Evolutionary conservation across 1,284 basidiomycete species (phyloP).

Genomic region (Microbotryum violaceum): DNA sequence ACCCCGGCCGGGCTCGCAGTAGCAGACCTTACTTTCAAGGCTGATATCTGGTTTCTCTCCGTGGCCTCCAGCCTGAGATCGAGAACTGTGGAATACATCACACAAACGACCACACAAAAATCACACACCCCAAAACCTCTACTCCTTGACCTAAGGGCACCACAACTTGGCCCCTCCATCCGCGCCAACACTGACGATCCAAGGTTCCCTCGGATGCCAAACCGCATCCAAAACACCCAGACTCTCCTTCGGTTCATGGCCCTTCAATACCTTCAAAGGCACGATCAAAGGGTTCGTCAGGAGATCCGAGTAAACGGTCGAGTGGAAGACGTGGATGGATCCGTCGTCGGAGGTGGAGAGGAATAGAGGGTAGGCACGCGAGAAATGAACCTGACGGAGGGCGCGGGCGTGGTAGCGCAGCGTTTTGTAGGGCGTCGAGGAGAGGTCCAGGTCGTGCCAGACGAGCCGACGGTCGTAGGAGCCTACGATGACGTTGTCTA

Average conservation of each 20-base stretch:
- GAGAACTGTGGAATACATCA: too few species aligned
- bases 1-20: too few species aligned
- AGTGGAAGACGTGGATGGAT: slow-evolving; percentile 93
- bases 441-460: slow-evolving; percentile 98
- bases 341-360: slow-evolving; percentile 95
- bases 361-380: slow-evolving; percentile 90
- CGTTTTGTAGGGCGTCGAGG: slow-evolving; percentile 92
- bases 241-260: slow-evolving; percentile 73
- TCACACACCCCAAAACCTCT: too few species aligned
- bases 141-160: slow-evolving; percentile 39
- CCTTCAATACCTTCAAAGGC: slow-evolving; percentile 83
- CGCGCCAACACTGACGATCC: slow-evolving; percentile 86
- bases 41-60: too few species aligned
- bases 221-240: slow-evolving; percentile 83
- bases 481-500: slow-evolving; percentile 89
- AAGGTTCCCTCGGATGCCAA: slow-evolving; percentile 86
- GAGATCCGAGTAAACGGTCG: slow-evolving; percentile 84
- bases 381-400: slow-evolving; percentile 83
- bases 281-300: slow-evolving; percentile 95
- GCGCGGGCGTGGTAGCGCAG: slow-evolving; percentile 92
- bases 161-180: slow-evolving; percentile 85
- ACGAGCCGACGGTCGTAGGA: slow-evolving; percentile 95
- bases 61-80: too few species aligned
- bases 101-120: too few species aligned
- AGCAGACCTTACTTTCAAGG: too few species aligned